phyloP scores from a whole-genome alignment of 768 basidiomycete genomes.

The Hortiboletus campestris region DNA sequence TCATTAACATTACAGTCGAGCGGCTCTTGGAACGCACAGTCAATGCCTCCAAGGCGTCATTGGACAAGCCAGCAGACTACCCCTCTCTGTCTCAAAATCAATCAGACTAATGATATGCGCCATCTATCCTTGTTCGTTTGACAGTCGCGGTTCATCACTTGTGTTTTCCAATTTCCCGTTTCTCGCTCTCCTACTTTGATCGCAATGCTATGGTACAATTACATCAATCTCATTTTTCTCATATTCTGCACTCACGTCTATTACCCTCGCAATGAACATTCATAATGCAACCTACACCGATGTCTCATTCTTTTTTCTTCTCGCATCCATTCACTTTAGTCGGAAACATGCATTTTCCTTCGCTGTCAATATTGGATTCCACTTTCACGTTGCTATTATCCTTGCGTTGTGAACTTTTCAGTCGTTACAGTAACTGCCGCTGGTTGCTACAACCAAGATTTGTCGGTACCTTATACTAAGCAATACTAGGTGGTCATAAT shows the following conservation, averaged over 20 bases:
- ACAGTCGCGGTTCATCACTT: conserved; percentile 6
- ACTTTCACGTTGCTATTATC: conserved; percentile 19
- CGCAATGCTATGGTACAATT: conserved; percentile 38
- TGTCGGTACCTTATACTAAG: conserved; percentile 17
- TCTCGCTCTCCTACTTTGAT: conserved; percentile 21
- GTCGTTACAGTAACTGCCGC: background rate
- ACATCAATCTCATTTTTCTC: conserved; percentile 29
- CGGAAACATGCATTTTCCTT: conserved; percentile 29
- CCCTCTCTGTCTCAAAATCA: conserved; percentile 29
- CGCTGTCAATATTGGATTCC: conserved; percentile 31
- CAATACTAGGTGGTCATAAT: conserved; percentile 19
- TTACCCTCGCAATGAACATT: conserved; percentile 36
- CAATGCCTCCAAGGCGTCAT: conserved; percentile 24
- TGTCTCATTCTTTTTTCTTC: conserved; percentile 15
- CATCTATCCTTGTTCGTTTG: conserved; percentile 4
- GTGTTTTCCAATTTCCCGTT: conserved; percentile 3
- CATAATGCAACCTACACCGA: conserved; percentile 35
- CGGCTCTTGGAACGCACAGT: conserved; percentile 59
- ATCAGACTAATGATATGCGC: conserved; percentile 17
- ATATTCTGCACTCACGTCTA: conserved; percentile 32
- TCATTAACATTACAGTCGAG: conserved; percentile 50
- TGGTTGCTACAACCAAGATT: background rate
- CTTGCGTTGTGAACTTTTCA: conserved; percentile 6
- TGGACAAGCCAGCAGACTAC: conserved; percentile 30
- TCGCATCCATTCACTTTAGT: conserved; percentile 19